phyloP scores from a whole-genome alignment of 495 filamentous ascomycete genomes.

The Xylaria longipes region DNA sequence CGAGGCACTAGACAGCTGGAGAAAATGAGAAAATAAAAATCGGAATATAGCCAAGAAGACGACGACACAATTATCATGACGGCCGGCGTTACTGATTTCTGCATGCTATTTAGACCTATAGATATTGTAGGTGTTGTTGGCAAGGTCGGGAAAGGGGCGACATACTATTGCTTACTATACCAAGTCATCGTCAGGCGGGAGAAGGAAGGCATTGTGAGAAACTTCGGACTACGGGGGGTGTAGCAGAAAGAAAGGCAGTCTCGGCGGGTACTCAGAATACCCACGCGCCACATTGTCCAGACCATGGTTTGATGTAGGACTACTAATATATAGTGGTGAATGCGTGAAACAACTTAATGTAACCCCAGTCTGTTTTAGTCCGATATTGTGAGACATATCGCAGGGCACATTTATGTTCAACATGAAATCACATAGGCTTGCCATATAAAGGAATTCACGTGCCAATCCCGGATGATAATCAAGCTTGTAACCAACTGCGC shows the following conservation, averaged over 20 bases:
- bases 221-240: not conserved
- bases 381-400: not conserved
- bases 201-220: not conserved
- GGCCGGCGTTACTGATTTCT: not conserved
- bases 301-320: not conserved
- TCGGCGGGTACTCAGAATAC: not conserved
- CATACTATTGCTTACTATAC: not conserved
- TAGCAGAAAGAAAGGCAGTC: not conserved
- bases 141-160: not conserved
- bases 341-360: not conserved
- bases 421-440: not conserved
- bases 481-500: not conserved
- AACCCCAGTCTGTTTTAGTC: not conserved
- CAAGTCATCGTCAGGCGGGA: not conserved
- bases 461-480: not conserved
- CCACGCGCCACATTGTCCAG: not conserved
- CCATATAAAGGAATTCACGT: not conserved
- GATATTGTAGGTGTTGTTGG: conserved; percentile 2
- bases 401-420: not conserved
- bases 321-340: not conserved
- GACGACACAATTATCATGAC: conserved; percentile 12
- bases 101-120: conserved; percentile 1
- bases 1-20: not conserved
- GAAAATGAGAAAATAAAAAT: not conserved
- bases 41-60: not conserved